Percentiles rank a stretch among this genome's conserved stretches.
These are phyloP conservation scores for Talaromyces marneffei DNA, from an alignment of 2,329 filamentous ascomycete species.

Conservation along the genomic window DNA sequence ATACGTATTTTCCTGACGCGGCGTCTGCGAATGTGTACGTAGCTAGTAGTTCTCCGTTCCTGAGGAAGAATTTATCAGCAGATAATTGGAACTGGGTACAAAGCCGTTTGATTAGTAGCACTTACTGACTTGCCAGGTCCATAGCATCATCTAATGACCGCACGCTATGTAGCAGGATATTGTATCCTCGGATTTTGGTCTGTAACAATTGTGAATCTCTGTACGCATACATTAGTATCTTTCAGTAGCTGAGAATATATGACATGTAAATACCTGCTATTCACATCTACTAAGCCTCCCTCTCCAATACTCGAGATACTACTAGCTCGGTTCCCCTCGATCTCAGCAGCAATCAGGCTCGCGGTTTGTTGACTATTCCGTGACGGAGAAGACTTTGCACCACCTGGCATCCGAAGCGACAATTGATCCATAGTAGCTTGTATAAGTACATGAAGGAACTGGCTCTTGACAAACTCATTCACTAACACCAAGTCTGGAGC, in stretches of 20 bases:
- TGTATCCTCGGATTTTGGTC: constrained; percentile 39
- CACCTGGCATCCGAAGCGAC: constrained; percentile 14
- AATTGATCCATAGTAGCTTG: constrained; percentile 21
- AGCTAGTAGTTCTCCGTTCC: constrained; percentile 36
- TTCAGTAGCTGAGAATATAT: background rate
- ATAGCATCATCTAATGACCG: constrained; percentile 53
- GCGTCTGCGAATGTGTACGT: constrained; percentile 51
- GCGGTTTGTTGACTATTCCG: background rate
- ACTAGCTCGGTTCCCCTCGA: background rate
- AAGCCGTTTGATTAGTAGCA: background rate
- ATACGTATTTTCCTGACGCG: constrained; percentile 52
- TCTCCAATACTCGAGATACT: background rate
- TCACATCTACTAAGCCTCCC: background rate
- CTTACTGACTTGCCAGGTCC: constrained; percentile 38
- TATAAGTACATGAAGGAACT: constrained; percentile 48
- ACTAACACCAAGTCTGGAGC: constrained; percentile 59
- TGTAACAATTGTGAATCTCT: constrained; percentile 20
- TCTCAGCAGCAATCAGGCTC: background rate
- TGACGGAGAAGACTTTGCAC: constrained; percentile 8
- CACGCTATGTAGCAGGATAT: constrained; percentile 44
- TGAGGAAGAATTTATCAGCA: constrained; percentile 3
- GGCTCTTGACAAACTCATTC: constrained; percentile 56
- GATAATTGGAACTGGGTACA: background rate
- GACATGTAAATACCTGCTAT: background rate
- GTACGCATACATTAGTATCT: background rate